These are phyloP conservation scores for Ceratopteris richardii DNA, from an alignment of 75 land plant species.

Conservation along the genomic window DNA sequence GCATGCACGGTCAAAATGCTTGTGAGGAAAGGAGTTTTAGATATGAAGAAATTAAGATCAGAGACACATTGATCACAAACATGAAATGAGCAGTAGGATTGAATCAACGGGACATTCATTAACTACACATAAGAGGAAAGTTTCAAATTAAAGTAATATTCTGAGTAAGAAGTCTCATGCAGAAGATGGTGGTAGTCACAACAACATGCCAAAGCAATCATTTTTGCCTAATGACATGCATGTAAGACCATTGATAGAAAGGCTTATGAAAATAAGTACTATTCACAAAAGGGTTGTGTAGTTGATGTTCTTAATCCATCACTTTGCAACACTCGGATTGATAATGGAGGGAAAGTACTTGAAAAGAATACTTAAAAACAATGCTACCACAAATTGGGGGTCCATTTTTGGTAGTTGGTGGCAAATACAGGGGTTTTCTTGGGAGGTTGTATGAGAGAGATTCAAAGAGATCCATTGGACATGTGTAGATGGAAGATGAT, in stretches of 20 bases:
- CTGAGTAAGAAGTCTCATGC: no score
- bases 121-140: no score
- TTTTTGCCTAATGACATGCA: slow-evolving; percentile 69
- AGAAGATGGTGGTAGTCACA: no score
- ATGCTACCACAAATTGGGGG: slow-evolving; percentile 64
- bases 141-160: no score
- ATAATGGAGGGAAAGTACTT: slow-evolving; percentile 48
- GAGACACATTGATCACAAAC: no score
- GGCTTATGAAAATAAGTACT: slow-evolving; percentile 46
- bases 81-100: no score
- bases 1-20: not conserved
- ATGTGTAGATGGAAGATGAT: slow-evolving; percentile 67
- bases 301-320: slow-evolving; percentile 65
- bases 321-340: slow-evolving; percentile 57
- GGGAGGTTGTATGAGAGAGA: slow-evolving; percentile 57
- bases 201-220: not conserved
- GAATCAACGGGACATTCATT: no score
- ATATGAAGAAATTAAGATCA: not conserved
- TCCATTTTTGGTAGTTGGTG: slow-evolving; percentile 52
- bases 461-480: slow-evolving; percentile 38
- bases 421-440: slow-evolving; percentile 48
- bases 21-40: not conserved
- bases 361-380: slow-evolving; percentile 67
- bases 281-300: slow-evolving; percentile 64
- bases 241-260: slow-evolving; percentile 57